phyloP scores from a whole-genome alignment of 225 moss, liverwort and hornwort genomes.

The Marchantia polymorpha region DNA sequence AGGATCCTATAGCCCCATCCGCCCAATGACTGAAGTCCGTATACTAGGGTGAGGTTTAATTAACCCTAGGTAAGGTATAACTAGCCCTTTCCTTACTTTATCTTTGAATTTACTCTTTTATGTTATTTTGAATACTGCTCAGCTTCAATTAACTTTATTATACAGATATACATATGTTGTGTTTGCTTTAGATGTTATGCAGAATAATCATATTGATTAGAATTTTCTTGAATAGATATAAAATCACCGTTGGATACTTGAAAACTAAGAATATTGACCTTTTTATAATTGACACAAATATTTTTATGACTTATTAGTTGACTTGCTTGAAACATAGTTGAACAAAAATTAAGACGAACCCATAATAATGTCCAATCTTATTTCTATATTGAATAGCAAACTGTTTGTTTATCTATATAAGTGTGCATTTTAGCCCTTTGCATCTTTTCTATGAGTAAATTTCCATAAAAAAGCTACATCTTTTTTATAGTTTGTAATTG shows the following conservation, averaged over 20 bases:
- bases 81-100: too few relatives aligned
- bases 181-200: too few relatives aligned
- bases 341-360: conserved; percentile 38
- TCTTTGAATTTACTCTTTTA: too few relatives aligned
- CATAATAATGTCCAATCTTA: conserved; percentile 31
- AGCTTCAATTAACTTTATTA: too few relatives aligned
- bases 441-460: conserved; percentile 23
- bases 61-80: too few relatives aligned
- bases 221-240: too few relatives aligned
- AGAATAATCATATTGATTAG: conserved; percentile 9
- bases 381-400: conserved; percentile 29
- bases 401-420: conserved; percentile 31
- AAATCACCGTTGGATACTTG: conserved; percentile 25
- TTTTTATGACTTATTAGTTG: conserved; percentile 22
- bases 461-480: conserved; percentile 10
- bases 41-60: too few relatives aligned
- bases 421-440: conserved; percentile 34
- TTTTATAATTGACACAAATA: conserved; percentile 41
- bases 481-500: too few relatives aligned
- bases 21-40: too few relatives aligned
- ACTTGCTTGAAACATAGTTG: conserved; percentile 41
- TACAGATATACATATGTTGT: too few relatives aligned
- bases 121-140: too few relatives aligned
- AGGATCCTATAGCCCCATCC: too few relatives aligned
- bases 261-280: conserved; percentile 35